Conservation (phyloP, 345 rosid species). For the Gossypium arboreum region DNA sequence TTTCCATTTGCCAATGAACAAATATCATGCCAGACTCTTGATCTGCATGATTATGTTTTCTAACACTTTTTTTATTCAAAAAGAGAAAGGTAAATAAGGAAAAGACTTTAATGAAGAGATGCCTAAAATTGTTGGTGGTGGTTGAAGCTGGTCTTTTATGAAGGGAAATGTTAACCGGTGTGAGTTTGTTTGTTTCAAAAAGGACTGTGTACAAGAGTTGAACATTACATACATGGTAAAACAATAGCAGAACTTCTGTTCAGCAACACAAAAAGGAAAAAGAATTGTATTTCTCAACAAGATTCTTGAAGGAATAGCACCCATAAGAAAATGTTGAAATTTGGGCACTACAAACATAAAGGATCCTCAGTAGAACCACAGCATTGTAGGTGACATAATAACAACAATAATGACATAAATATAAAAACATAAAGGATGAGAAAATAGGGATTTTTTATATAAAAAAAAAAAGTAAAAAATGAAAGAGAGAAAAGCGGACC, state of each 20-base stretch:
- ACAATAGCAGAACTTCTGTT: not conserved
- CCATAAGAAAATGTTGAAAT: not conserved
- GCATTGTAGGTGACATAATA: not conserved
- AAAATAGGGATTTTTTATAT: not conserved
- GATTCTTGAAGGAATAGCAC: not conserved
- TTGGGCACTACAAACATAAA: not conserved
- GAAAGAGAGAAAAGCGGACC: slow-evolving; percentile 16
- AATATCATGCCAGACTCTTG: not conserved
- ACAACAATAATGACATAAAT: not conserved
- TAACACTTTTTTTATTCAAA: not conserved
- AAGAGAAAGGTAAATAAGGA: not conserved
- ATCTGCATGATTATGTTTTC: not conserved
- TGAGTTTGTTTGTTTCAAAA: not conserved
- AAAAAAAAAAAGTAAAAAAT: not conserved
- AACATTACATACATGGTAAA: not conserved
- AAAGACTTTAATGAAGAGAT: not conserved
- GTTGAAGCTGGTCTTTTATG: not conserved
- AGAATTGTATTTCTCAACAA: not conserved
- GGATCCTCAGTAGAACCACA: not conserved
- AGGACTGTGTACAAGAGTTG: not conserved
- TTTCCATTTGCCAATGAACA: not conserved
- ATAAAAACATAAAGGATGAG: not conserved
- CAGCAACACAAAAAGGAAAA: not conserved
- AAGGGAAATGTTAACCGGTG: not conserved
- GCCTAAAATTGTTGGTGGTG: not conserved